These are phyloP conservation scores for Pseudoscleropodium purum DNA, from an alignment of 225 moss, liverwort and hornwort species.

Conservation along the genomic window DNA sequence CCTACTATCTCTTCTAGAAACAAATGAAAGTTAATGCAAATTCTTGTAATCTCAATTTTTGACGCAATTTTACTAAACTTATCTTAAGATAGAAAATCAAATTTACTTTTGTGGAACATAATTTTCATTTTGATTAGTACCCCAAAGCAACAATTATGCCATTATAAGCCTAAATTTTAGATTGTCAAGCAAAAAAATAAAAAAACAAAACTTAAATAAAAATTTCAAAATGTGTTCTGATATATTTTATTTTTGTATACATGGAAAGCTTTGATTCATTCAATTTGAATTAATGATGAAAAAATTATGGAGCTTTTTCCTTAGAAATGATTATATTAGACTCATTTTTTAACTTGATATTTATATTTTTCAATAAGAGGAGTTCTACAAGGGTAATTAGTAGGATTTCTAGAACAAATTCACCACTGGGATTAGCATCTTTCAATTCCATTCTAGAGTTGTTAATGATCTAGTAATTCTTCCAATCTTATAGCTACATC, in stretches of 20 bases:
- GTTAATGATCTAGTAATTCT: background rate
- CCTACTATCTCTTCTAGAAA: fast-evolving
- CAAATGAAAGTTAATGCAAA: fast-evolving
- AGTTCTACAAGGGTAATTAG: background rate
- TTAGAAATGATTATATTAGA: fast-evolving
- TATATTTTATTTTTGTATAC: background rate
- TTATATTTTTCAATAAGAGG: background rate
- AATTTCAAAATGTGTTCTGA: too few relatives aligned
- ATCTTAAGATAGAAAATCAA: too few relatives aligned
- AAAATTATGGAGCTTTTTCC: background rate
- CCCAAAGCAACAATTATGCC: fast-evolving
- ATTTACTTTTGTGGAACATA: fast-evolving
- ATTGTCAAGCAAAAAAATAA: too few relatives aligned
- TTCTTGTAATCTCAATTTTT: background rate
- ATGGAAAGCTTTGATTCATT: background rate
- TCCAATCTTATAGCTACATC: background rate
- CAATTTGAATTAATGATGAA: background rate
- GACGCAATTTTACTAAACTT: background rate
- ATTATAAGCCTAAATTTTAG: background rate
- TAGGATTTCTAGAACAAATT: background rate
- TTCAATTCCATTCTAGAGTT: background rate
- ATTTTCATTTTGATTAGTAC: background rate
- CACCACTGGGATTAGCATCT: background rate
- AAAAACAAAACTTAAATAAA: too few relatives aligned
- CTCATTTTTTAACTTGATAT: background rate